These are phyloP conservation scores for Penicillium steckii DNA, from an alignment of 495 filamentous ascomycete species.

Conservation along the genomic window DNA sequence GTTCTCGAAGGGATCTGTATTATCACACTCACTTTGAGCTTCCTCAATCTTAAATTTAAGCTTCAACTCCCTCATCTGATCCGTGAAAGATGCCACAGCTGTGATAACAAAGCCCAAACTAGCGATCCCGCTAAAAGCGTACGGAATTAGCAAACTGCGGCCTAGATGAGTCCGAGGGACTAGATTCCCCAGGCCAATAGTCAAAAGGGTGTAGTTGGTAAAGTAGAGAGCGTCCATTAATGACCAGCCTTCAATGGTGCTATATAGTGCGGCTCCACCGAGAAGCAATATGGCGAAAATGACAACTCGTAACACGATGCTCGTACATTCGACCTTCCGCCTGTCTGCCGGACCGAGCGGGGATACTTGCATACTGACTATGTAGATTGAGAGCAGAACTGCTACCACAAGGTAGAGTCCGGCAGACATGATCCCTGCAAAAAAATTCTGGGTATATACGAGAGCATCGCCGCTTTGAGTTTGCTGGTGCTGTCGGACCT, in stretches of 20 bases:
- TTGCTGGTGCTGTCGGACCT: background rate
- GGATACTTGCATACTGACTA: background rate
- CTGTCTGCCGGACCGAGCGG: background rate
- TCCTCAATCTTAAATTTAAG: slow-evolving; percentile 25
- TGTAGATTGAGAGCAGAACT: background rate
- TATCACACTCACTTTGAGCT: slow-evolving; percentile 34
- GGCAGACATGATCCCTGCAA: background rate
- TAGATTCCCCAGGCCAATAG: slow-evolving; percentile 74
- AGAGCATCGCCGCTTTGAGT: background rate
- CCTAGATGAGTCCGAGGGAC: slow-evolving; percentile 57
- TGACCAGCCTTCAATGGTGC: slow-evolving; percentile 67
- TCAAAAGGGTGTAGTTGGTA: slow-evolving; percentile 78
- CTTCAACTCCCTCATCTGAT: slow-evolving; percentile 73
- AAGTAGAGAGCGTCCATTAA: slow-evolving; percentile 79
- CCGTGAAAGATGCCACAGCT: slow-evolving; percentile 72
- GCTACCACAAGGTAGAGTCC: background rate
- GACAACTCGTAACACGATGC: slow-evolving; percentile 54
- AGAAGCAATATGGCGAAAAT: slow-evolving; percentile 71
- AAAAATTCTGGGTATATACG: slow-evolving; percentile 13
- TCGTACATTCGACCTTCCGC: slow-evolving; percentile 43
- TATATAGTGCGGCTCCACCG: slow-evolving; percentile 69
- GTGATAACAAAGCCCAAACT: slow-evolving; percentile 80
- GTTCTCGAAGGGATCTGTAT: background rate
- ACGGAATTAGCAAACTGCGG: slow-evolving; percentile 68
- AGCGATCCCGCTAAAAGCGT: slow-evolving; percentile 70